Base-by-base conservation (phyloP, 805 yeast genomes). In the Wickerhamiella azyma region DNA sequence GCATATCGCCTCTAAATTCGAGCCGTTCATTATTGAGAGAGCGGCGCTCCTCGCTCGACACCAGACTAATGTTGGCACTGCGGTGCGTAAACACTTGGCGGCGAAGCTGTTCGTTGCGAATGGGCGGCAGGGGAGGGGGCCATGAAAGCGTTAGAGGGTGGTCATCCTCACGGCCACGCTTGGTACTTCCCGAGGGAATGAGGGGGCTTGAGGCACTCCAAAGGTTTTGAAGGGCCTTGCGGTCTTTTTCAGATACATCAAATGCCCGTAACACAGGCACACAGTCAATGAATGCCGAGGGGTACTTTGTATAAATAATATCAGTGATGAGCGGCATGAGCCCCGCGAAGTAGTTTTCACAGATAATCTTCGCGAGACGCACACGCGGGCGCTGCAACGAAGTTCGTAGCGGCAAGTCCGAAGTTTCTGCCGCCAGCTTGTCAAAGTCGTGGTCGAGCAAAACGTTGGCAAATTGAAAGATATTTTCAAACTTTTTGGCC, bases 1-100 rank as follows among this genome's bases (percentile, higher is more conserved):
- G 74, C 1, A 96, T 78, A 64, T 89, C 97, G 13, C 97, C 97
- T 38, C 85, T 66, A 58, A 85, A 89, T 65, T 89, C 97, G 18
- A 86, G 66, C 42, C 96, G 70, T 67, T 88, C 96, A 60, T 89
- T 84, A 55, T 85, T 66, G 43, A 66, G 45, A 73, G 66, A 52
- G 17, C 39, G 44, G 14, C 75, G 5, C 24, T 19, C 30, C 10
- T 11, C 29, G 9, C 38, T 19, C 5, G 37, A 18, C 2, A 13
- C 16, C 14, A n/a, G 9, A 9, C 10, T 30, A 3, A n/a, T n/a
- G 9, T 39, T 10, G 6, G 28, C 26, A 18, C 44, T 41, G 9
- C 79, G 78, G 61, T 89, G 96, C 24, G 80, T 75, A 58, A 88
- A 89, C 0, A 85, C 94, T 43, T 81, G 71, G 6, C 78, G 76